Percentiles rank a stretch among this genome's conserved stretches.
These are phyloP conservation scores for Hypsizygus marmoreus DNA, from an alignment of 768 basidiomycete species.

Conservation along the genomic window DNA sequence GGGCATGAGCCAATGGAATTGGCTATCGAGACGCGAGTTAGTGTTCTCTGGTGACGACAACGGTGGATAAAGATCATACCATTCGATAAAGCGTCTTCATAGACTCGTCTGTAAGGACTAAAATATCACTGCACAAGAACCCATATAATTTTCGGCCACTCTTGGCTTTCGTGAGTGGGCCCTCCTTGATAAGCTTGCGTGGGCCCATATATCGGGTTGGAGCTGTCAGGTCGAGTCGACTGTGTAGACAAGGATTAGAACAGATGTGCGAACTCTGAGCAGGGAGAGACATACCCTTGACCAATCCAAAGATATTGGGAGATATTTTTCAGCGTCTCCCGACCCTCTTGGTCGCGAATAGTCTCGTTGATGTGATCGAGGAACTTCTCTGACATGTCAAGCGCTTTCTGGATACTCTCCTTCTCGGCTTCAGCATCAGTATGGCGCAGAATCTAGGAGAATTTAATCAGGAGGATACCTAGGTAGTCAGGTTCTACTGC, in stretches of 20 bases:
- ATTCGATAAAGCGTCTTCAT: conserved; percentile 78
- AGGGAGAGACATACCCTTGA: conserved; percentile 58
- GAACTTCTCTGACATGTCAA: conserved; percentile 69
- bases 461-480: conserved; percentile 1
- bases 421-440: conserved; percentile 71
- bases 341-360: conserved; percentile 81
- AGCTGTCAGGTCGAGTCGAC: conserved; percentile 84
- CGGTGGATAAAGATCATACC: conserved; percentile 48
- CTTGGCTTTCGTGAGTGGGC: conserved; percentile 76
- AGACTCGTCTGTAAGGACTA: conserved; percentile 79
- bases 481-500: neutral
- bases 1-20: conserved; percentile 69
- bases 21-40: conserved; percentile 45
- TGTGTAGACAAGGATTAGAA: no score
- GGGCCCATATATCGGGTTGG: conserved; percentile 84
- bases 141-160: conserved; percentile 77
- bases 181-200: conserved; percentile 81
- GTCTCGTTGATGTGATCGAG: conserved; percentile 85
- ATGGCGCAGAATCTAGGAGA: conserved; percentile 73
- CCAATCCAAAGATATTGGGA: conserved; percentile 88
- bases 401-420: conserved; percentile 50
- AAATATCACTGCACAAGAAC: conserved; percentile 87
- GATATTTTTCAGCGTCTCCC: conserved; percentile 71
- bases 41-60: conserved; percentile 4
- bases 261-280: no score